Evolutionary conservation across 169 alveolate species (phyloP).

Genomic region (Plasmodium gonderi): DNA sequence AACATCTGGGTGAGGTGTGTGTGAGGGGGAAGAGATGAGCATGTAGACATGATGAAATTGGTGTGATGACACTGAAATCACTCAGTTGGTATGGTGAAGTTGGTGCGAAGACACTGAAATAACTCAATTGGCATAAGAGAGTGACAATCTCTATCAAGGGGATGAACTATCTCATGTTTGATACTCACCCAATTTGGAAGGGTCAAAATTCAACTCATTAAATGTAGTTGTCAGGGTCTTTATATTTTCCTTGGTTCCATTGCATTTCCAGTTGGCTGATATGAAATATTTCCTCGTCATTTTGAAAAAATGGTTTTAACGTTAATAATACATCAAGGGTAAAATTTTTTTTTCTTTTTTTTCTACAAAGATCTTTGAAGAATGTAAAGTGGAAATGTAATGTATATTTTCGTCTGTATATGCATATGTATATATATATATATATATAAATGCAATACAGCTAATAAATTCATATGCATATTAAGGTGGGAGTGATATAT

Average conservation of each 20-base stretch:
- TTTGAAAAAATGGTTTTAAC: neutral
- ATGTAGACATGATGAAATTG: neutral
- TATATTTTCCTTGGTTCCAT: slow-evolving; percentile 91
- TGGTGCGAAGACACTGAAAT: neutral
- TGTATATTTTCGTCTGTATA: neutral
- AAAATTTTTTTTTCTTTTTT: neutral
- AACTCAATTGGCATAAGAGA: neutral
- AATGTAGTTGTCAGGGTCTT: slow-evolving; percentile 84
- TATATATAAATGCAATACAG: too few species aligned
- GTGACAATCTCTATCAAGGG: neutral
- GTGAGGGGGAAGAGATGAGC: neutral
- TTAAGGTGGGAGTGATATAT: too few species aligned
- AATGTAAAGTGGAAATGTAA: neutral
- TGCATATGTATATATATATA: too few species aligned
- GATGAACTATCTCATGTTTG: neutral
- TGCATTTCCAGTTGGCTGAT: slow-evolving; percentile 97
- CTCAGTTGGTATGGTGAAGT: neutral
- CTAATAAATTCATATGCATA: too few species aligned
- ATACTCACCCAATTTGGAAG: slow-evolving; percentile 76
- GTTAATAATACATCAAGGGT: neutral
- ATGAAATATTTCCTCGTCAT: slow-evolving; percentile 91
- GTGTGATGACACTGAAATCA: too few species aligned
- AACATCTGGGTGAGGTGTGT: slow-evolving; percentile 81
- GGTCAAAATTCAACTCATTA: slow-evolving; percentile 77
- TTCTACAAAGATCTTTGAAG: neutral